These are phyloP conservation scores for Neurospora crassa DNA, from an alignment of 2,329 filamentous ascomycete species.

Conservation along the genomic window DNA sequence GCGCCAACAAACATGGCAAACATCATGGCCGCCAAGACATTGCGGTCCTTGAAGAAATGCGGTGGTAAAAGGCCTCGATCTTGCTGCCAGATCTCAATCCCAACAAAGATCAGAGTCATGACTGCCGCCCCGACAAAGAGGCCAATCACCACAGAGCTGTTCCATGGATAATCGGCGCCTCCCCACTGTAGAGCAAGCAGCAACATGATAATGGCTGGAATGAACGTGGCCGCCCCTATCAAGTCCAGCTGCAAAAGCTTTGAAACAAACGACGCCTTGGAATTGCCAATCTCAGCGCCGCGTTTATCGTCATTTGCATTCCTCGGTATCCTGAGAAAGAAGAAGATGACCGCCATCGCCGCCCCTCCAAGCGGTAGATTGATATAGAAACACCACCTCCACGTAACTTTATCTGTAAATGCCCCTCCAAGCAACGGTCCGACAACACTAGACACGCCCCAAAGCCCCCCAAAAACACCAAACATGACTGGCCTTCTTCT, in stretches of 20 bases:
- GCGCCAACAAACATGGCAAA: too few relatives aligned
- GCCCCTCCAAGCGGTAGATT: conserved; percentile 24
- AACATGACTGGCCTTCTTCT: conserved; percentile 11
- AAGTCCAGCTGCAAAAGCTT: conserved; percentile 32
- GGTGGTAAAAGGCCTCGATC: conserved; percentile 27
- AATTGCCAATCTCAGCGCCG: conserved; percentile 21
- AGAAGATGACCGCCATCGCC: conserved; percentile 17
- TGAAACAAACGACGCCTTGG: too few relatives aligned
- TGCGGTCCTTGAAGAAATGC: too few relatives aligned
- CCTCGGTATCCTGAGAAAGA: conserved; percentile 9
- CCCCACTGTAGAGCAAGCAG: conserved; percentile 50
- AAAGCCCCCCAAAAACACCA: too few relatives aligned
- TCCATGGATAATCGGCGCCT: conserved; percentile 42
- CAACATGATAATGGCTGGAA: conserved; percentile 42
- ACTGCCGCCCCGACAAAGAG: conserved; percentile 39
- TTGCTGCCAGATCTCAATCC: conserved; percentile 33
- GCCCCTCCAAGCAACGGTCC: conserved; percentile 31
- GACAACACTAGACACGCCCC: background rate
- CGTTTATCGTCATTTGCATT: too few relatives aligned
- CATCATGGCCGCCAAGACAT: too few relatives aligned
- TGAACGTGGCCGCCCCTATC: conserved; percentile 37
- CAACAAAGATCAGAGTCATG: conserved; percentile 37
- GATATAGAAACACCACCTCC: conserved; percentile 43
- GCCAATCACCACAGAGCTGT: conserved; percentile 36
- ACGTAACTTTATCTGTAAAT: conserved; percentile 38